Evolutionary conservation across 1,284 basidiomycete genomes (phyloP).

Genomic region (Crepidotus sp.): DNA sequence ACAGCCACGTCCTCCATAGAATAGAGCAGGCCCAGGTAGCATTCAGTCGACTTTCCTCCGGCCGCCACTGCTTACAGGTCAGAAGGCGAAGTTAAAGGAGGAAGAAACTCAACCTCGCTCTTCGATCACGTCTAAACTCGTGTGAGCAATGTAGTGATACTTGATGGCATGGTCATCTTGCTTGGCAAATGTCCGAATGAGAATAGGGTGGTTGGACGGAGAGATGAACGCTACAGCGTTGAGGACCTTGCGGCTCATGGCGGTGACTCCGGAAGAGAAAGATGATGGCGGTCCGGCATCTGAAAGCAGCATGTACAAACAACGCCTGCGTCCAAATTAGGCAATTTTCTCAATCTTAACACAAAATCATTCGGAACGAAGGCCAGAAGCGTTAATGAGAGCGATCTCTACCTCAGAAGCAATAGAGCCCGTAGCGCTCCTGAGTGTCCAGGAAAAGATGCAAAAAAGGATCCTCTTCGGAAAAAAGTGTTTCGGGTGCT

Average conservation of each 20-base stretch:
- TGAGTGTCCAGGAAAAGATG: no score
- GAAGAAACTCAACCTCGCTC: conserved; percentile 45
- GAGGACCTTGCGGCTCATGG: conserved; percentile 23
- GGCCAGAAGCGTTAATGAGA: no score
- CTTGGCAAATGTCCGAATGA: conserved; percentile 61
- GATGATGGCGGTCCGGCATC: no score
- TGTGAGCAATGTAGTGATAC: conserved; percentile 78
- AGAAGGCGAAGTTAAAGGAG: conserved; percentile 7
- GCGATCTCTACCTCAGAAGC: no score
- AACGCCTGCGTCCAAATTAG: not conserved
- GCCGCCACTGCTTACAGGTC: conserved; percentile 21
- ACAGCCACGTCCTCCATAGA: conserved; percentile 78
- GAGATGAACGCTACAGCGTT: conserved; percentile 77
- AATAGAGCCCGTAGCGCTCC: no score
- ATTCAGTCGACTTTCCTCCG: conserved; percentile 52
- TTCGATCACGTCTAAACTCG: conserved; percentile 71
- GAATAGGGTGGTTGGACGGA: conserved; percentile 70
- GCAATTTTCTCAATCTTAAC: not conserved
- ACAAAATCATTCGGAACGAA: not conserved
- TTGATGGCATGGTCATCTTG: conserved; percentile 60
- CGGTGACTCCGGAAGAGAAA: not conserved
- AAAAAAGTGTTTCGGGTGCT: no score
- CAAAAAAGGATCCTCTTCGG: no score
- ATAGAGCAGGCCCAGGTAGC: conserved; percentile 71
- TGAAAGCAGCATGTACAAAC: not conserved